phyloP scores from a whole-genome alignment of 2,329 filamentous ascomycete genomes.

The Plenodomus tracheiphilus region DNA sequence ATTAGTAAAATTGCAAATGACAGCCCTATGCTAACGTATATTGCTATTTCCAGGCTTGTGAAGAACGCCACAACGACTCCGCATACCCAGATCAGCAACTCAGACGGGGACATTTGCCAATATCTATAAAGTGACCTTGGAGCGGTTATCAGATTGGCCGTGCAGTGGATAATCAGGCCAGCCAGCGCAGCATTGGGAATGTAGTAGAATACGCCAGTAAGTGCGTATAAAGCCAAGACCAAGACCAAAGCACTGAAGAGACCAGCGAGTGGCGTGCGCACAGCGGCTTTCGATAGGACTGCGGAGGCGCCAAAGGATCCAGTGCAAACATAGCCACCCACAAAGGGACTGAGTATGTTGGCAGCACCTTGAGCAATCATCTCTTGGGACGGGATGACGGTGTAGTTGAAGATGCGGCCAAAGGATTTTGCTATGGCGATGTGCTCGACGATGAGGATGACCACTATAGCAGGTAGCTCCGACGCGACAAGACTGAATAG shows the following conservation, averaged over 20 bases:
- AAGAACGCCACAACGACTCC: conserved; percentile 89
- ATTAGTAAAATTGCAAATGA: conserved; percentile 78
- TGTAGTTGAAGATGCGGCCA: conserved; percentile 89
- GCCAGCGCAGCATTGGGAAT: conserved; percentile 80
- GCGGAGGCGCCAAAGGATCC: conserved; percentile 93
- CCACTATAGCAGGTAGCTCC: conserved; percentile 79
- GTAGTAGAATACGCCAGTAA: conserved; percentile 87
- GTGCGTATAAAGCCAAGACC: conserved; percentile 81
- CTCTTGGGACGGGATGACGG: conserved; percentile 89
- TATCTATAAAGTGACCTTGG: conserved; percentile 90
- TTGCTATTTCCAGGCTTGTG: conserved; percentile 80
- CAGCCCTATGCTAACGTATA: conserved; percentile 79
- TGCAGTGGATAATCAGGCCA: conserved; percentile 90
- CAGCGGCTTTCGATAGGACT: conserved; percentile 92
- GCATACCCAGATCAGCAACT: conserved; percentile 86
- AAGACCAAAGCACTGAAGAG: conserved; percentile 82
- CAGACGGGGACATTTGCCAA: conserved; percentile 85
- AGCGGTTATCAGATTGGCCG: conserved; percentile 84
- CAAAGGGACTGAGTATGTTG: conserved; percentile 83
- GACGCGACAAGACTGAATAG: conserved; percentile 69
- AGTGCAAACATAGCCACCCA: conserved; percentile 86
- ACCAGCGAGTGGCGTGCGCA: conserved; percentile 84
- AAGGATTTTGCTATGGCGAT: conserved; percentile 96
- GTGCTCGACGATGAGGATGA: conserved; percentile 90
- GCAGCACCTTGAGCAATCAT: conserved; percentile 88